Evolutionary conservation across 2,329 filamentous ascomycete species (phyloP), one percentile per base, ranked within the genome.

Genomic region (Ustilaginoidea virens): DNA sequence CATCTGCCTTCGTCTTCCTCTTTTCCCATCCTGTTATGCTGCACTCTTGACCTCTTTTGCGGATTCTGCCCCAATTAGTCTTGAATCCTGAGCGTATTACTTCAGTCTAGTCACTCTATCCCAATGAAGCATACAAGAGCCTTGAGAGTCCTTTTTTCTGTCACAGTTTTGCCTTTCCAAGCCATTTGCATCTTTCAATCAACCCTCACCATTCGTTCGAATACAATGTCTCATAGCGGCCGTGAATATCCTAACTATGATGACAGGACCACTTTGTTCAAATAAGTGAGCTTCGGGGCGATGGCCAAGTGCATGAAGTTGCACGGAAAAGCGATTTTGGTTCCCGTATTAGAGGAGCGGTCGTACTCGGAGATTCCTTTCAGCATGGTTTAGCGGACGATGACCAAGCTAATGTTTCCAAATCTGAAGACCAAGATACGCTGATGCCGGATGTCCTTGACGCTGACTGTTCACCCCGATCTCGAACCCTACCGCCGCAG

Each of bases 281-380:
- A 39, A 72, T 96, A 37, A 79, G 75, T 41, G 79, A 92, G 48
- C 66, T 90, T 3, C 61, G 63, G 5, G 60, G 61, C 25, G 70
- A 80, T 45, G 74, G 75, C 2, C 74, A 79, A 42, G 63, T 93
- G 15, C 69, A 75, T 38, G 73, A 83, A 44, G 61, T 93, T n/a
- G 62, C 69, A n/a, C 69, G 69, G 35, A 92, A 86, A 51, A 63
- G 66, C 23, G 74, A 93, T 47, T 87, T 96, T 47, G 74, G 74
- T 30, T 69, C 72, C 18, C 69, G 74, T 24, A 94, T 96, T 38
- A 64, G 80, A 35, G 80, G 82, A 42, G 83, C 83, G 4, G 70
- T 70, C 33, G 73, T 86, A 10, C 68, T 96, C 41, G 82, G 81
- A 23, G 55, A 66, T 30, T 49, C 55, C 26, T 55, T 60, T 26